Base-by-base conservation (phyloP, 176 grass and related monocot species). In the Guadua angustifolia region DNA sequence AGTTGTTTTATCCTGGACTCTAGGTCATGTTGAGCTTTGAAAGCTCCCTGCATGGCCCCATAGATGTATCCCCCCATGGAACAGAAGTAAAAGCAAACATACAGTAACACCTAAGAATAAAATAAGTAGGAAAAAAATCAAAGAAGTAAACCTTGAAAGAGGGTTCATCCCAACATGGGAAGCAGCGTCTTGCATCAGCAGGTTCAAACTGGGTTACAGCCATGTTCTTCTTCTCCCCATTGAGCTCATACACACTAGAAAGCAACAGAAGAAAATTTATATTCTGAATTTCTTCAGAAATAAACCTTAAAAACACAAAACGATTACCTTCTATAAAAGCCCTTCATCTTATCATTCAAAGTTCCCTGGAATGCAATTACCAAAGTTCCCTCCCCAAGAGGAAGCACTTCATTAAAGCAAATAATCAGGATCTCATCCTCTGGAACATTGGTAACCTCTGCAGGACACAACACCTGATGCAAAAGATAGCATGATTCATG, bases 81-180 rank as follows among this genome's bases (percentile, higher is more conserved):
- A 29, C 29, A 29, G 29, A 29, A 56, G 55, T 67, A 81, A 81
- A 88, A 11, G 2, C 3, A 44, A 13, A 44, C 7, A 59, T 63
- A 32, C 25, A 67, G 55, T 29, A 88, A 16, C 36, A 81, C 42
- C 16, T 29, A 29, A 84, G 19, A 26, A 55, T 75, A 62, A 69
- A 21, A 44, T 32, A 2, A 78, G 44, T 67, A 29, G 1, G 35
- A 36, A 73, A 72, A 73, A 79, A 52, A 49, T 49, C 56, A 73
- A 65, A 73, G 66, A 0, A 26, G 4, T 71, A 81, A 61, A 97
- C 95, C 92, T 94, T 97, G 74, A 93, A 95, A 88, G 87, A 86
- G 1, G 95, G 95, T 43, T 98, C 95, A 83, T 98, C 92, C 95
- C 95, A 98, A 70, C 95, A 95, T 6, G 95, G 92, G 39, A 98